Percentiles rank a stretch among this genome's conserved stretches.
Evolutionary conservation across 371 early-diverging fungal species (phyloP).

Genomic region (Rhizomucor miehei): DNA sequence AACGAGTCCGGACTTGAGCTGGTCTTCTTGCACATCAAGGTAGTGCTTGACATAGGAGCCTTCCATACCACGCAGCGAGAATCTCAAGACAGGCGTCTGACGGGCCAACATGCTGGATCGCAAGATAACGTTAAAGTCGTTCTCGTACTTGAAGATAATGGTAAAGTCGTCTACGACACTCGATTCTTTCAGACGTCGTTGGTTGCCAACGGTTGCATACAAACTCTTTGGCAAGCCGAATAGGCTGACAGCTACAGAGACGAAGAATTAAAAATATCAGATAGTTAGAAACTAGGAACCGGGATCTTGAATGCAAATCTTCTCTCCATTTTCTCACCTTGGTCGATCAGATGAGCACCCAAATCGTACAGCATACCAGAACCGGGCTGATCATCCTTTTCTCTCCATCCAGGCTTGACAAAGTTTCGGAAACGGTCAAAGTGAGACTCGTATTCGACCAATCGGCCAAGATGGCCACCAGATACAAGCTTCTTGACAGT

Average conservation of each 20-base stretch:
- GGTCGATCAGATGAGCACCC: slow-evolving; percentile 78
- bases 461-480: slow-evolving; percentile 54
- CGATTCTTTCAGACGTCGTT: slow-evolving; percentile 60
- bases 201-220: slow-evolving; percentile 61
- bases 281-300: too few relatives aligned
- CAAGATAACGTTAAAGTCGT: slow-evolving; percentile 56
- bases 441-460: slow-evolving; percentile 72
- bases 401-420: slow-evolving; percentile 76
- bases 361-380: slow-evolving; percentile 75
- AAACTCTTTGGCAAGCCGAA: slow-evolving; percentile 71
- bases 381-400: slow-evolving; percentile 59
- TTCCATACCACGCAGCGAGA: slow-evolving; percentile 66
- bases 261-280: too few relatives aligned
- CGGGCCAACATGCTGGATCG: slow-evolving; percentile 73
- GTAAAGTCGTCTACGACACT: slow-evolving; percentile 63
- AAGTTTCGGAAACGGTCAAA: slow-evolving; percentile 76
- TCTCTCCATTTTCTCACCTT: too few relatives aligned
- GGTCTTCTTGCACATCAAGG: slow-evolving; percentile 75
- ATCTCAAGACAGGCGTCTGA: slow-evolving; percentile 62
- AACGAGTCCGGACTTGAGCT: slow-evolving; percentile 61
- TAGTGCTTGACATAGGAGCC: slow-evolving; percentile 68
- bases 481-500: slow-evolving; percentile 63
- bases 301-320: too few relatives aligned
- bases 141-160: slow-evolving; percentile 61
- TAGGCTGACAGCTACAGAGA: slow-evolving; percentile 37